These are phyloP conservation scores for Triticum timopheevii DNA, from an alignment of 176 grass and related monocot genomes.

Conservation along the genomic window DNA sequence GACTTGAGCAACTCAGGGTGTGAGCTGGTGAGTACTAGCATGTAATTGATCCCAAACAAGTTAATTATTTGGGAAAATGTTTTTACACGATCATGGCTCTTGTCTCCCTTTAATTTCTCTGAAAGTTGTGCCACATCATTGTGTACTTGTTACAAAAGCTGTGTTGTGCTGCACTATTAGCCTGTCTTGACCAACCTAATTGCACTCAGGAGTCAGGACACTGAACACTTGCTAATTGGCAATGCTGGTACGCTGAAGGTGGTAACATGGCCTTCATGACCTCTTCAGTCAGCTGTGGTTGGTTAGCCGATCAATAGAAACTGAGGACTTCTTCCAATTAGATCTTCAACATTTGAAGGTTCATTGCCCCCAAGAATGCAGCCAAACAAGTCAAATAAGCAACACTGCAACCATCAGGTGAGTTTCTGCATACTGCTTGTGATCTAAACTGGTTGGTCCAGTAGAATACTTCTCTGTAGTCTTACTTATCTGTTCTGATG, in stretches of 20 bases:
- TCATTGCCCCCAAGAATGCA: neutral
- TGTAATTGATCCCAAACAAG: neutral
- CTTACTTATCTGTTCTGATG: neutral
- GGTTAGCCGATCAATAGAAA: neutral
- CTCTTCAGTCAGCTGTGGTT: neutral
- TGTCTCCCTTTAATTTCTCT: neutral
- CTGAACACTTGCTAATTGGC: neutral
- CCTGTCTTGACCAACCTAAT: neutral
- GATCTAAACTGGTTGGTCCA: neutral
- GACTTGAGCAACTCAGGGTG: neutral
- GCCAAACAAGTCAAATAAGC: neutral
- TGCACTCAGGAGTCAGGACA: neutral
- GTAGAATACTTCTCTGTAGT: neutral
- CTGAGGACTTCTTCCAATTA: neutral
- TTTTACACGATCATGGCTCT: neutral
- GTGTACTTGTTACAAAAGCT: neutral
- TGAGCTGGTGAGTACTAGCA: neutral
- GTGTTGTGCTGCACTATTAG: neutral
- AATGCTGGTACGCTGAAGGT: neutral
- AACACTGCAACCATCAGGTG: neutral
- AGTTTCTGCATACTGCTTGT: neutral
- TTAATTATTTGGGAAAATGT: neutral
- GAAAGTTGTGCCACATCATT: neutral
- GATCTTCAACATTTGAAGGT: neutral
- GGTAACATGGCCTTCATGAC: neutral